Evolutionary conservation across 2,329 filamentous ascomycete species (phyloP).

Genomic region (Aspergillus brunneoviolaceus): DNA sequence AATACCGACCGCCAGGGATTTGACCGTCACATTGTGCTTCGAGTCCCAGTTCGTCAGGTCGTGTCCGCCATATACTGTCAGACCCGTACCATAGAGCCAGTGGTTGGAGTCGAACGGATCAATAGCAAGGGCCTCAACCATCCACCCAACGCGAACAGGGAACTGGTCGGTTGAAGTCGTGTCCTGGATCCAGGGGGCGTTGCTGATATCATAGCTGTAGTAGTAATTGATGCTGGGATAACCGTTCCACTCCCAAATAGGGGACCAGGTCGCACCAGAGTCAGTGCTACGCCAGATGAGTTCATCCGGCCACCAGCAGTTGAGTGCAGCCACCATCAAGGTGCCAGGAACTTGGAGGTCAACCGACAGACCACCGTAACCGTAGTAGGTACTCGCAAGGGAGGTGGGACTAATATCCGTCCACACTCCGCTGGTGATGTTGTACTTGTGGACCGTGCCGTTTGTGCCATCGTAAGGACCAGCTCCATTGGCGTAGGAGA

Average conservation of each 20-base stretch:
- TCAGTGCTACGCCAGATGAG: constrained; percentile 57
- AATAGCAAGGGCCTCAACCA: constrained; percentile 60
- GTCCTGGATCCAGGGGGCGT: constrained; percentile 56
- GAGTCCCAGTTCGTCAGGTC: constrained; percentile 59
- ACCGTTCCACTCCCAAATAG: constrained; percentile 53
- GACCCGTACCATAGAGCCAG: constrained; percentile 61
- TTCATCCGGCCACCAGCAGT: constrained; percentile 61
- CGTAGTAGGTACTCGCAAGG: constrained; percentile 50
- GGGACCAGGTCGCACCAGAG: constrained; percentile 56
- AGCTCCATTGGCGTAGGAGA: constrained; percentile 56
- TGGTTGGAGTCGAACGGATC: constrained; percentile 60
- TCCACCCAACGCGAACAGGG: constrained; percentile 52
- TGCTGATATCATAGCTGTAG: constrained; percentile 49
- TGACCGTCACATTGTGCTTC: constrained; percentile 49
- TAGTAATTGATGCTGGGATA: constrained; percentile 50
- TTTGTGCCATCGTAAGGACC: constrained; percentile 58
- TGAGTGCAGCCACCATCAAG: constrained; percentile 56
- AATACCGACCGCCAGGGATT: constrained; percentile 55
- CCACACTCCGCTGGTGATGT: constrained; percentile 51
- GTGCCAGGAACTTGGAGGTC: constrained; percentile 57
- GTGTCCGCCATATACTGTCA: constrained; percentile 55
- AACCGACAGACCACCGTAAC: constrained; percentile 57
- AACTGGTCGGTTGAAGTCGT: constrained; percentile 41
- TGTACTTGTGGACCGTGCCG: constrained; percentile 57
- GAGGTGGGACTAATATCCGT: constrained; percentile 58